Conservation (phyloP, 208 protist genomes). For the Herpetomonas tarakana region DNA sequence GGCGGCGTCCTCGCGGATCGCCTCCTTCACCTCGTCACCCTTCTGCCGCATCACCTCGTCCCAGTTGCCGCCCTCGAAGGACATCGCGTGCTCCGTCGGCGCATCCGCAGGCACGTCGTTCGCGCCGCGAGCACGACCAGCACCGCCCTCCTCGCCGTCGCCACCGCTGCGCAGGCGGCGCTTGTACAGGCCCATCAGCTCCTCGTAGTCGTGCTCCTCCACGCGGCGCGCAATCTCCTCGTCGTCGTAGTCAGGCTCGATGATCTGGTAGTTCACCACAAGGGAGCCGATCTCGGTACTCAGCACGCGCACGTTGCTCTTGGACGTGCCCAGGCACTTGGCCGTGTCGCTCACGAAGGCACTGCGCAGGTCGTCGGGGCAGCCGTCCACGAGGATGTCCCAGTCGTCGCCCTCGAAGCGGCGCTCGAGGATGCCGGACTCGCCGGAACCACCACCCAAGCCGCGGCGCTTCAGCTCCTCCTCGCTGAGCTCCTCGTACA, state of each 20-base stretch:
- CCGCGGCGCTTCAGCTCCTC: constrained; percentile 22
- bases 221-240: constrained; percentile 30
- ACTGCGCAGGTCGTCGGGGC: constrained; percentile 34
- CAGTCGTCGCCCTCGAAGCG: constrained; percentile 63
- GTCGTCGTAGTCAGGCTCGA: constrained; percentile 25
- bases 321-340: constrained; percentile 27
- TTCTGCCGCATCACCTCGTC: constrained; percentile 22
- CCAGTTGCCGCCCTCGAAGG: constrained; percentile 43
- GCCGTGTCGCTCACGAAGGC: constrained; percentile 42
- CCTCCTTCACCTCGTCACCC: constrained; percentile 26
- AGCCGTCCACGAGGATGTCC: constrained; percentile 43
- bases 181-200: constrained; percentile 35
- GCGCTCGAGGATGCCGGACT: constrained; percentile 49
- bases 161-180: constrained; percentile 17
- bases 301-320: constrained; percentile 32
- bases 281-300: constrained; percentile 38
- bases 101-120: constrained; percentile 6
- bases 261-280: constrained; percentile 44
- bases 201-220: constrained; percentile 36
- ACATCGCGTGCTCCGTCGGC: constrained; percentile 16
- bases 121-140: neutral
- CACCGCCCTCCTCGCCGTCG: constrained; percentile 2
- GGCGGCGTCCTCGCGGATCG: constrained; percentile 38
- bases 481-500: constrained; percentile 20
- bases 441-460: constrained; percentile 29